Base-by-base conservation (phyloP, 768 basidiomycete species). In the Trametes gibbosa region DNA sequence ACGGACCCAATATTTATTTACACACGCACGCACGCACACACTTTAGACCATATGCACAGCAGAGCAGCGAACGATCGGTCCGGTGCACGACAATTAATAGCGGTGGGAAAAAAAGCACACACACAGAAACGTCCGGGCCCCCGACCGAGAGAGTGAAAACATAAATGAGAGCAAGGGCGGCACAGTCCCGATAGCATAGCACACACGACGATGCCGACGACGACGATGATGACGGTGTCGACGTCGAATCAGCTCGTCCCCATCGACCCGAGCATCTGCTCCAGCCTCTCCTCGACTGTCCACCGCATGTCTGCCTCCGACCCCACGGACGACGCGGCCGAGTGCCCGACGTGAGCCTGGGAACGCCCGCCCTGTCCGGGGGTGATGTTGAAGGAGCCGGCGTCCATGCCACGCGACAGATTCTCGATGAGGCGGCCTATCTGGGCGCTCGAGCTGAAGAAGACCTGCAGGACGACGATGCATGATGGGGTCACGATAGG, bases 391-490 rank as follows among this genome's bases (percentile, higher is more conserved):
- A 92, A 92, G 37, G 90, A 87, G 46, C 90, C 92, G 41, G 89
- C 79, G 63, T 94, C 92, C 77, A 85, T 84, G 32, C 85, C 87
- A 69, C 86, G 86, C 47, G 91, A 92, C 69, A 94, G 83, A 66
- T 75, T 84, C 69, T 94, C 92, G 57, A 94, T 91, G 59, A 94
- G 79, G 64, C 85, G 88, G 42, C 88, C 89, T 69, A 94, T 92
- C 61, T 92, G 86, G 41, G 84, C 82, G 23, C 87, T 79, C 17
- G 89, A 84, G 65, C 86, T 87, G 72, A 85, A 86, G 72, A 85
- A 89, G 60, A 90, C 83, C 88, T 90, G 52, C 43, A n/a, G 70
- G 17, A 63, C 60, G 53, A 52, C 35, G 42, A 56, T 56, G 47
- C n/a, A n/a, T n/a, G n/a, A n/a, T n/a, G n/a, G n/a, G 49, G 55